A percentile compares a stretch with the other conserved stretches of the same genome.
Evolutionary conservation across 257 asterid genomes (phyloP).

Genomic region (Galeopsis tetrahit): DNA sequence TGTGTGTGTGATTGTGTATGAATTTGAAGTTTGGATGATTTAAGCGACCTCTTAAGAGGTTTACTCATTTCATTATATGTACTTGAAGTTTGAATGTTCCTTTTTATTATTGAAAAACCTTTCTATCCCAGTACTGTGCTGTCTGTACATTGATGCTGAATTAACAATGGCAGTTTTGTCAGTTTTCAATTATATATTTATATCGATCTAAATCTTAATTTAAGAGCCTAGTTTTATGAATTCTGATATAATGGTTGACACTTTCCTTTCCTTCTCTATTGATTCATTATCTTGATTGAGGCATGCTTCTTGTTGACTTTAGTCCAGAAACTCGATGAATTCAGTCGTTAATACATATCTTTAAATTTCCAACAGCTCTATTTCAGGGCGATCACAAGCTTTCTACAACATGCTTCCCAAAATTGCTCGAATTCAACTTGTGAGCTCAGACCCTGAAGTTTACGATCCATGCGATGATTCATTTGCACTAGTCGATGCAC

Average conservation of each 20-base stretch:
- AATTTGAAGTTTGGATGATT: not conserved
- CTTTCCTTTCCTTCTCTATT: conserved; percentile 6
- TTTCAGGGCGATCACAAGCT: conserved; percentile 26
- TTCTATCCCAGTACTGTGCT: not conserved
- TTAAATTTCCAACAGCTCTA: not conserved
- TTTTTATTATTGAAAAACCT: not conserved
- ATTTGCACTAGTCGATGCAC: conserved; percentile 86
- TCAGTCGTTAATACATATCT: not conserved
- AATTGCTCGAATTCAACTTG: conserved; percentile 73
- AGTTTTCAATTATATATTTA: too few relatives aligned
- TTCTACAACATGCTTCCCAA: conserved; percentile 47
- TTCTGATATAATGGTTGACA: not conserved
- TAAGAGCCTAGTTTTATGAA: not conserved
- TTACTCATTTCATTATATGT: not conserved
- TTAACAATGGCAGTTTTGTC: not conserved
- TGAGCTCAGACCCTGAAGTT: conserved; percentile 92
- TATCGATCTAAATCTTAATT: not conserved
- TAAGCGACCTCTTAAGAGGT: not conserved
- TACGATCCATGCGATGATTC: conserved; percentile 98
- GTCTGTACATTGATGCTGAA: not conserved
- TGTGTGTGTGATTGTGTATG: not conserved
- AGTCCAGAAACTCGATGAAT: not conserved
- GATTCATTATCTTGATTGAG: not conserved
- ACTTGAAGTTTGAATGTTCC: not conserved
- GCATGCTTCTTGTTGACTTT: not conserved